A percentile compares a stretch with the other conserved stretches of the same genome.
These are phyloP conservation scores for Fusarium citri DNA, from an alignment of 2,329 filamentous ascomycete genomes.

Conservation along the genomic window DNA sequence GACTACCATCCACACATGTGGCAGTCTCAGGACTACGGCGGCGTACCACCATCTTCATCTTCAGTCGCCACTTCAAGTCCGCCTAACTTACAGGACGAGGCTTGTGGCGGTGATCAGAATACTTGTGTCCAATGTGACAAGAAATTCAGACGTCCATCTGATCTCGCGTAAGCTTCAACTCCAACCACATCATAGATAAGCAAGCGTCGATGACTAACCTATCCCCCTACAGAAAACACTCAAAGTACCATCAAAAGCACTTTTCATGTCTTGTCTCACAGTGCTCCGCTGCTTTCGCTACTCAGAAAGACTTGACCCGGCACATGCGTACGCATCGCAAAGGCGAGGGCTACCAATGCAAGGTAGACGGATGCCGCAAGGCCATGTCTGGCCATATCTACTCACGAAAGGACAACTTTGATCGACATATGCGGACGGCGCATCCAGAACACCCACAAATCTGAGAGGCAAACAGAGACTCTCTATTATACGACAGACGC, in stretches of 20 bases:
- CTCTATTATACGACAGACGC: slow-evolving; percentile 35
- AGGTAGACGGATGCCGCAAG: slow-evolving; percentile 45
- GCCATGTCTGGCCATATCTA: slow-evolving; percentile 45
- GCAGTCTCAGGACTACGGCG: slow-evolving; percentile 31
- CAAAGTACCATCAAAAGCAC: slow-evolving; percentile 48
- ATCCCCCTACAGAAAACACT: slow-evolving; percentile 38
- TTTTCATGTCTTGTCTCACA: slow-evolving; percentile 44
- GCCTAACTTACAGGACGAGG: slow-evolving; percentile 39
- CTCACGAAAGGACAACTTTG: slow-evolving; percentile 47
- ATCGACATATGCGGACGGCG: slow-evolving; percentile 46
- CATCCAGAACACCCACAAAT: slow-evolving; percentile 43
- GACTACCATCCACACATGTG: slow-evolving; percentile 37
- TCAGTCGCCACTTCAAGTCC: slow-evolving; percentile 38
- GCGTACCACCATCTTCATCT: slow-evolving; percentile 36
- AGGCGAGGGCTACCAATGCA: slow-evolving; percentile 44
- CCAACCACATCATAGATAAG: neutral
- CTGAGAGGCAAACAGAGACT: slow-evolving; percentile 39
- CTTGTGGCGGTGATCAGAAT: slow-evolving; percentile 29
- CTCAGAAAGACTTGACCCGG: slow-evolving; percentile 44
- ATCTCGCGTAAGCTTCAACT: slow-evolving; percentile 40
- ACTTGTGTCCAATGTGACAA: slow-evolving; percentile 43
- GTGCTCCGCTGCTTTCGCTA: slow-evolving; percentile 45
- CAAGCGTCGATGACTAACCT: slow-evolving; percentile 8
- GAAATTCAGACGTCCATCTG: slow-evolving; percentile 44
- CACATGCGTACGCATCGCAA: slow-evolving; percentile 45